Base-by-base conservation (phyloP, 2,329 filamentous ascomycete genomes). In the Hymenoscyphus occultus region DNA sequence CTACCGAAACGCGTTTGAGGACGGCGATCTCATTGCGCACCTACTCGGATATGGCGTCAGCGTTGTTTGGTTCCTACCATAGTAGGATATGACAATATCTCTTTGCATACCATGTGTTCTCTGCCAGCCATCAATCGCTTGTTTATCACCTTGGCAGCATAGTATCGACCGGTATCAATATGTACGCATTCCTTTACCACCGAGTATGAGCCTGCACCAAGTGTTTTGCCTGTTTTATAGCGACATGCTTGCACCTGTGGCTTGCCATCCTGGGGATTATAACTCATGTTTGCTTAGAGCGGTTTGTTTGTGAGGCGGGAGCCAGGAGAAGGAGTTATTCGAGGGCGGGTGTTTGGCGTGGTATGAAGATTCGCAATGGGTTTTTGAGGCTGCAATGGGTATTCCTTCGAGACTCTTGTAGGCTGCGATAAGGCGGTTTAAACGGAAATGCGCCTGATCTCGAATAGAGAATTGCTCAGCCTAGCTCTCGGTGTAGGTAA, bases 161-260 rank as follows among this genome's bases (percentile, higher is more conserved):
- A 99, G 80, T 97, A 98, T 71, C 93, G 88, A 57, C 94, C 94
- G 0, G 95, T 98, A 73, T 98, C 94, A 74, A 98, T 98, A 77
- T 99, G 95, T 35, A 98, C 93, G 77, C 95, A 99, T 81, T 99
- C 95, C 78, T 98, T 98, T 69, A 99, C 95, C 60, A 98, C 95
- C 45, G 93, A 97, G 80, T 99, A 99, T 64, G 93, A 97, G 69
- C 95, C 95, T 40, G 95, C 93, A 69, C 95, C 95, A 64, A 99
- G 82, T 31, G 95, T 98, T 84, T 99, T 99, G 69, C 95, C 95
- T 6, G 96, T 97, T 82, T 98, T 99, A 84, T 99, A 99, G 72
- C 93, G 88, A 78, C 94, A 99, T 73, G 95, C 93, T 80, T 98
- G 93, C 69, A 98, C 87, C 65, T 72, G 69, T 51, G 67, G 70